Conservation (phyloP, 768 basidiomycete genomes). For the Trametes maxima region DNA sequence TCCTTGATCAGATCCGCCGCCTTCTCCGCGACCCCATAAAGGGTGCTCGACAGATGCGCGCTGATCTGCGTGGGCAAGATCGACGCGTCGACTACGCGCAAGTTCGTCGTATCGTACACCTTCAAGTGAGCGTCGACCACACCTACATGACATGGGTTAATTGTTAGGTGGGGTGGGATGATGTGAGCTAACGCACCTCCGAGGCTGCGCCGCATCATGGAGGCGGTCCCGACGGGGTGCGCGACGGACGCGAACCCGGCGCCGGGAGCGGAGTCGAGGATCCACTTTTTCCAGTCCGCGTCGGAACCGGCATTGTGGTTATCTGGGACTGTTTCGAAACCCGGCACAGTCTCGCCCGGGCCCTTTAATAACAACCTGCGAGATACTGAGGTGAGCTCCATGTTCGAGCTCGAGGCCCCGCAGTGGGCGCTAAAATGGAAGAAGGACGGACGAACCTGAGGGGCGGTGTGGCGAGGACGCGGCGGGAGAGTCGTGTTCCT, state of each 20-base stretch:
- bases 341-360: slow-evolving; percentile 51
- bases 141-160: slow-evolving; percentile 39
- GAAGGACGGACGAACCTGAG: slow-evolving; percentile 21
- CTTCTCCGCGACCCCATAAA: slow-evolving; percentile 35
- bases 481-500: slow-evolving; percentile 46
- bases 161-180: background rate
- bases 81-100: slow-evolving; percentile 58
- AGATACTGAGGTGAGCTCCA: too few species aligned
- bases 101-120: slow-evolving; percentile 56
- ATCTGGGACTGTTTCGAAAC: slow-evolving; percentile 45
- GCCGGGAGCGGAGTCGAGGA: slow-evolving; percentile 29
- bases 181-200: slow-evolving; percentile 27
- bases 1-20: slow-evolving; percentile 35
- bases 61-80: slow-evolving; percentile 54
- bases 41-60: slow-evolving; percentile 49
- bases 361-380: slow-evolving; percentile 20
- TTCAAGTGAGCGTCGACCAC: slow-evolving; percentile 54
- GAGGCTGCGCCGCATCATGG: slow-evolving; percentile 35
- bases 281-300: slow-evolving; percentile 50
- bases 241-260: slow-evolving; percentile 45
- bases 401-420: too few species aligned
- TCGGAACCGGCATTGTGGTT: slow-evolving; percentile 44
- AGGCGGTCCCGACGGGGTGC: slow-evolving; percentile 50
- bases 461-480: slow-evolving; percentile 45
- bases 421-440: too few species aligned